Evolutionary conservation across 345 rosid genomes (phyloP).

Genomic region (Eucalyptus sp.): DNA sequence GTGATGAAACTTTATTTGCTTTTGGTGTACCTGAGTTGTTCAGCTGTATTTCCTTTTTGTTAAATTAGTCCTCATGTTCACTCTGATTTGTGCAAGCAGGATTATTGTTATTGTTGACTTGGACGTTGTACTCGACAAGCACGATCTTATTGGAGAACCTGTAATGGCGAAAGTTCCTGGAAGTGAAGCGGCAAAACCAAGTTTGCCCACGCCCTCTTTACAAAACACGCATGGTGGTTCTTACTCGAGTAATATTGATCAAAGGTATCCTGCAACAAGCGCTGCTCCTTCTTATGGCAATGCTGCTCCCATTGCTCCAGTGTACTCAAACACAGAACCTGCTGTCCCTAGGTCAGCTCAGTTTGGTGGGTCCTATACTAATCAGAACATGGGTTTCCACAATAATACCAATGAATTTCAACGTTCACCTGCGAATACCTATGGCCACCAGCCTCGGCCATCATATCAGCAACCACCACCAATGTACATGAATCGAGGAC

Average conservation of each 20-base stretch:
- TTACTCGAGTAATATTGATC: slow-evolving; percentile 11
- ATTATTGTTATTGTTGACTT: slow-evolving; percentile 51
- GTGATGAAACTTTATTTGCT: not conserved
- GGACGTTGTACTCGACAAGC: slow-evolving; percentile 36
- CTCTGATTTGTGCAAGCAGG: slow-evolving; percentile 22
- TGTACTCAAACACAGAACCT: slow-evolving; percentile 18
- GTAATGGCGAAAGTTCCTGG: slow-evolving; percentile 15
- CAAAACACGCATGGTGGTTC: slow-evolving; percentile 16
- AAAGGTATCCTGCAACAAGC: slow-evolving; percentile 19
- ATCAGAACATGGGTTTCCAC: slow-evolving; percentile 18
- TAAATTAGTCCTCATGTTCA: not conserved
- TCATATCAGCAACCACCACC: slow-evolving; percentile 46
- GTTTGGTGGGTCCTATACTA: slow-evolving; percentile 10
- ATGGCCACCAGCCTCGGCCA: slow-evolving; percentile 14
- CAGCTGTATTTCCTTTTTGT: not conserved
- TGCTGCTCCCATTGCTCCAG: not conserved
- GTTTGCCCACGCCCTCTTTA: slow-evolving; percentile 8
- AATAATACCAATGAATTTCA: slow-evolving; percentile 27
- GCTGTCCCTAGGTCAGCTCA: slow-evolving; percentile 20
- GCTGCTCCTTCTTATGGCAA: slow-evolving; percentile 1
- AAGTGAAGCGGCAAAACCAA: slow-evolving; percentile 11
- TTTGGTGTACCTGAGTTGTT: not conserved
- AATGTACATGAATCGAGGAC: slow-evolving; percentile 58
- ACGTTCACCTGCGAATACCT: slow-evolving; percentile 15
- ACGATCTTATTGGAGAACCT: slow-evolving; percentile 41